Percentiles rank a stretch among this genome's conserved stretches.
phyloP scores from a whole-genome alignment of 768 basidiomycete species.

The Floccularia luteovirens region DNA sequence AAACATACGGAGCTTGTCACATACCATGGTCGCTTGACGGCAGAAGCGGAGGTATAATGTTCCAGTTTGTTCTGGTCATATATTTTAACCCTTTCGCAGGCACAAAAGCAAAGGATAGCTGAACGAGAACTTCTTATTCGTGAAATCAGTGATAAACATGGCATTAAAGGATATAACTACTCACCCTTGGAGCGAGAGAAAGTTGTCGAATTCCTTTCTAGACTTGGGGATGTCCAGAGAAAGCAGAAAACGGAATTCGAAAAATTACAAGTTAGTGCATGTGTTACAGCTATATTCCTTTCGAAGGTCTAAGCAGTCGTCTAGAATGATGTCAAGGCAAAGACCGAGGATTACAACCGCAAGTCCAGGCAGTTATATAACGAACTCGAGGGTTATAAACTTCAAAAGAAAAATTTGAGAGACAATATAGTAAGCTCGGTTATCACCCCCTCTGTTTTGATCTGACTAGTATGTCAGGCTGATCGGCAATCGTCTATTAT shows the following conservation, averaged over 20 bases:
- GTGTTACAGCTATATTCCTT: constrained; percentile 1
- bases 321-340: constrained; percentile 45
- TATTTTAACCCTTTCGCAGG: constrained; percentile 29
- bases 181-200: constrained; percentile 65
- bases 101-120: constrained; percentile 59
- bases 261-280: constrained; percentile 48
- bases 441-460: background rate
- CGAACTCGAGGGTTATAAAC: constrained; percentile 44
- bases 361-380: constrained; percentile 50
- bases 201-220: constrained; percentile 64
- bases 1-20: constrained; percentile 50
- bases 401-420: constrained; percentile 42
- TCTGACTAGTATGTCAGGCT: constrained; percentile 23
- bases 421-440: constrained; percentile 48
- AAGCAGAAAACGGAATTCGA: constrained; percentile 60
- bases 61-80: background rate
- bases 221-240: constrained; percentile 54
- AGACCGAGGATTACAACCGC: constrained; percentile 59
- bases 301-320: background rate
- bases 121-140: constrained; percentile 72
- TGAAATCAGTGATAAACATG: constrained; percentile 57
- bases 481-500: constrained; percentile 46
- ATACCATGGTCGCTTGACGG: constrained; percentile 60
- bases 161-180: constrained; percentile 68
- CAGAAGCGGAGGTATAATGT: constrained; percentile 58